A percentile compares a stretch with the other conserved stretches of the same genome.
phyloP scores from a whole-genome alignment of 2,329 filamentous ascomycete genomes.

The Aureobasidium zeae region DNA sequence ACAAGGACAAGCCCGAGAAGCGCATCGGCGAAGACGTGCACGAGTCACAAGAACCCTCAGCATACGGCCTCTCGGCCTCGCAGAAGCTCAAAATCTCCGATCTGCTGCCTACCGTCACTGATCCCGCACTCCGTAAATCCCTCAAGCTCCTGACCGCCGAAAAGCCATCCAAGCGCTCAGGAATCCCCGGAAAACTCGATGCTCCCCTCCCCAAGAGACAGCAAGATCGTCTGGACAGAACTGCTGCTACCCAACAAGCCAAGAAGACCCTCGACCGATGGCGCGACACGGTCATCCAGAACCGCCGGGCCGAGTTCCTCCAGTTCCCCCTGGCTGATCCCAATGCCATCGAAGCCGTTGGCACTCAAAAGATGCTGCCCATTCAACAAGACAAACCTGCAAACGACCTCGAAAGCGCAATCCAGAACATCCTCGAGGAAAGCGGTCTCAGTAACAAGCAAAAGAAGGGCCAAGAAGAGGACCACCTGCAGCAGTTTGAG shows the following conservation, averaged over 20 bases:
- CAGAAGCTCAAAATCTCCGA: constrained; percentile 60
- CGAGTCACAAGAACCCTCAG: constrained; percentile 53
- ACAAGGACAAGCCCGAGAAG: constrained; percentile 30
- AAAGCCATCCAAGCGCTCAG: constrained; percentile 45
- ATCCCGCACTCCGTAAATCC: constrained; percentile 67
- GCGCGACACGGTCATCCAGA: constrained; percentile 91
- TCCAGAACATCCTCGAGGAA: constrained; percentile 81
- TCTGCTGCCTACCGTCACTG: constrained; percentile 61
- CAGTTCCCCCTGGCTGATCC: constrained; percentile 75
- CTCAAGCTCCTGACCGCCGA: constrained; percentile 65
- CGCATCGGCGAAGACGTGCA: constrained; percentile 35
- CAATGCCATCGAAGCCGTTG: constrained; percentile 49
- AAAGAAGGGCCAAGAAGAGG: constrained; percentile 45
- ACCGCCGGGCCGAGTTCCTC: constrained; percentile 82
- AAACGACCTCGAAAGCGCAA: constrained; percentile 76
- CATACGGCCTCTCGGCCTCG: constrained; percentile 49
- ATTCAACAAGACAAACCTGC: constrained; percentile 50
- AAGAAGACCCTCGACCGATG: constrained; percentile 85
- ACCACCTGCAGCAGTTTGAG: constrained; percentile 59
- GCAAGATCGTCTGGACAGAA: constrained; percentile 74
- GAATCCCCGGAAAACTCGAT: constrained; percentile 60
- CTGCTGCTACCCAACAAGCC: constrained; percentile 77
- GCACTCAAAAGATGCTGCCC: constrained; percentile 56
- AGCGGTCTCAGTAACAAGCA: constrained; percentile 61
- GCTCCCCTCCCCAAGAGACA: constrained; percentile 77